Conservation (phyloP, 352 stramenopile species). For the Globisporangium spinosum region DNA sequence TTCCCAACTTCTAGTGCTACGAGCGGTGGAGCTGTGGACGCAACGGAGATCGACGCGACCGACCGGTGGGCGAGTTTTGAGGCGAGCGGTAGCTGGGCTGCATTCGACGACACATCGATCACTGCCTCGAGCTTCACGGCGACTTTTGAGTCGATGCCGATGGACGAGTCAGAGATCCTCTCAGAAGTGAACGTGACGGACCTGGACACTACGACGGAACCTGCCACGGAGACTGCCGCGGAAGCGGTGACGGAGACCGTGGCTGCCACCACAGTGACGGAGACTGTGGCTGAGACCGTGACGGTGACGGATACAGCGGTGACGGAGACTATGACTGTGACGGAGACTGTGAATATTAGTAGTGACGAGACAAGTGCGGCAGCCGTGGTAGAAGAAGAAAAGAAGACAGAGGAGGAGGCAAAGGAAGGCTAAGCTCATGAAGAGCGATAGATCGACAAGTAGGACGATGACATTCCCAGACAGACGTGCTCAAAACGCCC, state of each 20-base stretch:
- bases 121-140: conserved; percentile 40
- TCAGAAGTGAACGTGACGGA: conserved; percentile 16
- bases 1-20: conserved; percentile 2
- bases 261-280: conserved; percentile 6
- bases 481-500: background rate
- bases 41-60: conserved; percentile 17
- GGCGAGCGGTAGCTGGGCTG: conserved; percentile 53
- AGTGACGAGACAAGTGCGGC: conserved; percentile 18
- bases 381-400: conserved; percentile 10
- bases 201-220: background rate
- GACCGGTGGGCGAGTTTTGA: conserved; percentile 67
- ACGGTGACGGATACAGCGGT: conserved; percentile 15
- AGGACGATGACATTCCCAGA: conserved; percentile 7
- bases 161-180: conserved; percentile 46
- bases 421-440: conserved; percentile 12
- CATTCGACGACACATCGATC: conserved; percentile 46
- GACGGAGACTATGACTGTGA: conserved; percentile 18
- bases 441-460: conserved; percentile 18
- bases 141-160: conserved; percentile 53
- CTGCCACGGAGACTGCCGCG: conserved; percentile 22
- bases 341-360: conserved; percentile 16
- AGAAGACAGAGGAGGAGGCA: conserved; percentile 9
- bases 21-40: background rate
- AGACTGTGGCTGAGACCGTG: background rate
- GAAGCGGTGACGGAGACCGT: conserved; percentile 19